Conservation (phyloP, 768 basidiomycete species). For the Rhodotorula taiwanensis region DNA sequence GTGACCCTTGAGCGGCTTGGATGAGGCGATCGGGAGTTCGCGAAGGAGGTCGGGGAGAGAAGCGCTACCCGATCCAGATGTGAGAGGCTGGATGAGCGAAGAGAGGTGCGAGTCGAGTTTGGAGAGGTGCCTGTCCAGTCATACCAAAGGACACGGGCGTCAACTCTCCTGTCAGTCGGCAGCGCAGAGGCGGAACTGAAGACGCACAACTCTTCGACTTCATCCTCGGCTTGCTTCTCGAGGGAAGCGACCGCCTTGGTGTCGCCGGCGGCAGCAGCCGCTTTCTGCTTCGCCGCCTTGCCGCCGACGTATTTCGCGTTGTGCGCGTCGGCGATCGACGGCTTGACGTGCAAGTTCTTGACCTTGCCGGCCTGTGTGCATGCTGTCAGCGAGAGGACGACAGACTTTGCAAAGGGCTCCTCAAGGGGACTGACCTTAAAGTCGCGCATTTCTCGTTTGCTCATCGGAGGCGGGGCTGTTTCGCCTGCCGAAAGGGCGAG, state of each 20-base stretch:
- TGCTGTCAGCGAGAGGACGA: background rate
- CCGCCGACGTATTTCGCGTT: slow-evolving; percentile 24
- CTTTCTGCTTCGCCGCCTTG: slow-evolving; percentile 1
- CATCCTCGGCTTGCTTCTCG: slow-evolving; percentile 9
- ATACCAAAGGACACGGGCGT: too few relatives aligned
- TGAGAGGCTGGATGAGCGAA: slow-evolving; percentile 67
- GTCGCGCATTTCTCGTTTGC: slow-evolving; percentile 20
- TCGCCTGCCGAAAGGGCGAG: background rate
- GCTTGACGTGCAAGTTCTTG: slow-evolving; percentile 23
- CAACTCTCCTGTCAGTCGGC: too few relatives aligned
- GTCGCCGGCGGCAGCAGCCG: background rate
- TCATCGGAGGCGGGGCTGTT: background rate
- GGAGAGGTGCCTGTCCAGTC: slow-evolving; percentile 68
- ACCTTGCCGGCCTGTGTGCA: slow-evolving; percentile 18
- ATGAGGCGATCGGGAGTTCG: slow-evolving; percentile 16
- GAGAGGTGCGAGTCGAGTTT: slow-evolving; percentile 74
- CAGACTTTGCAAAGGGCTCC: too few relatives aligned
- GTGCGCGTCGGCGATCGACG: slow-evolving; percentile 19
- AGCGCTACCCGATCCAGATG: slow-evolving; percentile 52
- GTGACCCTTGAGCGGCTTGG: slow-evolving; percentile 33
- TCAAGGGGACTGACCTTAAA: slow-evolving; percentile 20
- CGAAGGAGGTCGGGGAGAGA: slow-evolving; percentile 32
- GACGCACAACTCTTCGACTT: slow-evolving; percentile 28
- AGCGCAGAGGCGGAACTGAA: background rate
- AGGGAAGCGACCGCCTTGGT: background rate